These are phyloP conservation scores for Jaenimonas drosophilae DNA, from an alignment of 208 protist genomes.

Conservation along the genomic window DNA sequence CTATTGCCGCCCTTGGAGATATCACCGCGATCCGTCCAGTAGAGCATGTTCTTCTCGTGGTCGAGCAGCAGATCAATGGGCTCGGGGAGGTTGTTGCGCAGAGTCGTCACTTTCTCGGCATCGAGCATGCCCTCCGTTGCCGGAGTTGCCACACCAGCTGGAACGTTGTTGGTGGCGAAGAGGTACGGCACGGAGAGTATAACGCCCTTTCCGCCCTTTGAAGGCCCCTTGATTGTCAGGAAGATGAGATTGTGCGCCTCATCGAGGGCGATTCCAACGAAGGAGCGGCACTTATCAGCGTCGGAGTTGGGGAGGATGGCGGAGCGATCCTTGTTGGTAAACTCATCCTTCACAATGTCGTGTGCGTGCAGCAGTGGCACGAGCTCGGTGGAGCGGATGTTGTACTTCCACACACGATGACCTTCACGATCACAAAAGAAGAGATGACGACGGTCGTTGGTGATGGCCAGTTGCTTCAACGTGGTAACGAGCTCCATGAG, in stretches of 20 bases:
- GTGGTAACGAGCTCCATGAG: slow-evolving; percentile 32
- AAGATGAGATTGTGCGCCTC: slow-evolving; percentile 26
- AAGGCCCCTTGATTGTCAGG: slow-evolving; percentile 30
- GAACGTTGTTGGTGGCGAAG: slow-evolving; percentile 18
- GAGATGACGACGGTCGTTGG: slow-evolving; percentile 10
- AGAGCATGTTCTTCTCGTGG: slow-evolving; percentile 13
- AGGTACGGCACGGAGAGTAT: slow-evolving; percentile 26
- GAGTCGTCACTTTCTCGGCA: slow-evolving; percentile 8
- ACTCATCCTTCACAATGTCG: slow-evolving; percentile 9
- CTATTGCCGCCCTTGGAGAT: slow-evolving; percentile 18
- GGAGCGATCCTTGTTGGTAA: background rate
- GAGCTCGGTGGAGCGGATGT: slow-evolving; percentile 21
- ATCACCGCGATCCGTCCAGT: slow-evolving; percentile 39
- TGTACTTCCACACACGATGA: slow-evolving; percentile 37
- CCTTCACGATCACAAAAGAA: slow-evolving; percentile 42
- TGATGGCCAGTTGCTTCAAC: slow-evolving; percentile 24
- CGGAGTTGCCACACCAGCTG: slow-evolving; percentile 4
- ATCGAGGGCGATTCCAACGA: slow-evolving; percentile 29
- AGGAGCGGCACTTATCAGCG: slow-evolving; percentile 20
- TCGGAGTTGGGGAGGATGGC: slow-evolving; percentile 12
- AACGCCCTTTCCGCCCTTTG: slow-evolving; percentile 20
- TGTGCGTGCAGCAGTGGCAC: slow-evolving; percentile 23
- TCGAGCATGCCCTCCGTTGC: slow-evolving; percentile 22
- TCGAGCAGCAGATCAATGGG: slow-evolving; percentile 33
- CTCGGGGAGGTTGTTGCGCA: slow-evolving; percentile 20